These are phyloP conservation scores for Penicillium sp. DNA, from an alignment of 2,329 filamentous ascomycete genomes.

Conservation along the genomic window DNA sequence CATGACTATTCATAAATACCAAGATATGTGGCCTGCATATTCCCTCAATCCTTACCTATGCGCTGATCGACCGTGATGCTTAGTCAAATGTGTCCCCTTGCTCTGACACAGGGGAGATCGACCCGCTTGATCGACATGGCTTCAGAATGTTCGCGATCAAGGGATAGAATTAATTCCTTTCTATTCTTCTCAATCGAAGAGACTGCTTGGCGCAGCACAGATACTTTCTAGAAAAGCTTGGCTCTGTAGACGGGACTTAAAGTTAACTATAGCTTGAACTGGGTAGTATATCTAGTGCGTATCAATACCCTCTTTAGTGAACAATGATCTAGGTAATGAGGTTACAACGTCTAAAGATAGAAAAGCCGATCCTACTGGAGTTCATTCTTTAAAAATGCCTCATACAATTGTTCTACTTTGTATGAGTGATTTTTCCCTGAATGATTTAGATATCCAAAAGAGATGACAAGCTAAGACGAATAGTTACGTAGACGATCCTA, in stretches of 20 bases:
- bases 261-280: not conserved
- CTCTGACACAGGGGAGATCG: not conserved
- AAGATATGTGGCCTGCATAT: no score
- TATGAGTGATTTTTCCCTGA: not conserved
- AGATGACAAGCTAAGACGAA: no score
- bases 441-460: no score
- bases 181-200: constrained; percentile 31
- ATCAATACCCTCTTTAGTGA: no score
- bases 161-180: not conserved
- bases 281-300: no score
- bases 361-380: no score
- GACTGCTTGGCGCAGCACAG: constrained; percentile 73
- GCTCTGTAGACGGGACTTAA: not conserved
- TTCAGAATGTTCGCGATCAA: not conserved
- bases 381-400: not conserved
- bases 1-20: no score
- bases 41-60: not conserved
- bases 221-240: constrained; percentile 30
- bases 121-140: not conserved
- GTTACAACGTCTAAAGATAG: no score
- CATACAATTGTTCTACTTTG: not conserved
- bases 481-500: no score
- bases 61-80: not conserved
- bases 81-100: not conserved
- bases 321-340: no score